Evolutionary conservation across 768 basidiomycete genomes (phyloP).

Genomic region (Mycena polygramma): DNA sequence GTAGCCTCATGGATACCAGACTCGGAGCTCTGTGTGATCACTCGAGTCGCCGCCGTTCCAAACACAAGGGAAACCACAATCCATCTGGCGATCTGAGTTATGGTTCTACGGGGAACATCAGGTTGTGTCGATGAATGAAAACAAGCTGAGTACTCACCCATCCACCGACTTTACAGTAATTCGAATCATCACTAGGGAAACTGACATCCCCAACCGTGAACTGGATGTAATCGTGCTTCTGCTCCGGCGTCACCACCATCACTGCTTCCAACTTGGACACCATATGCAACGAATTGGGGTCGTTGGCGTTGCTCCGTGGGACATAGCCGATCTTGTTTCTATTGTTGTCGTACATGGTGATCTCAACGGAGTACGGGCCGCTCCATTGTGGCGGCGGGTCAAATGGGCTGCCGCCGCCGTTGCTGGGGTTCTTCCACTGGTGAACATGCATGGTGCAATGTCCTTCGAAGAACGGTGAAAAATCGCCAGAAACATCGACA

Average conservation of each 20-base stretch:
- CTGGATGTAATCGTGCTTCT: not conserved
- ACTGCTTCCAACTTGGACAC: conserved; percentile 7
- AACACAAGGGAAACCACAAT: conserved; percentile 2
- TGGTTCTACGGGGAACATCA: not conserved
- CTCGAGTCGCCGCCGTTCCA: conserved; percentile 21
- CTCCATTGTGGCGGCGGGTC: not conserved
- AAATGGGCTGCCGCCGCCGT: conserved; percentile 10
- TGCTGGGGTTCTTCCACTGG: not conserved
- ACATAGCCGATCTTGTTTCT: conserved; percentile 11
- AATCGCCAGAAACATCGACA: conserved; percentile 10
- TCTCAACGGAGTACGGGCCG: conserved; percentile 2
- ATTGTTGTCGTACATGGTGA: conserved; percentile 3
- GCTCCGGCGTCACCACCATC: not conserved
- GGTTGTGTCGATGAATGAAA: not conserved
- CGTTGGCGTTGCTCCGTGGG: not conserved
- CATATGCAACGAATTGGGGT: conserved; percentile 13
- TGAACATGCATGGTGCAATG: conserved; percentile 8
- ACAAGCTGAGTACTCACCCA: not conserved
- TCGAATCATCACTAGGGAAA: not conserved
- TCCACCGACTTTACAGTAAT: conserved; percentile 1
- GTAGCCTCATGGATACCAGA: conserved; percentile 11
- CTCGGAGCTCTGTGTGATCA: not conserved
- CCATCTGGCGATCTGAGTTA: conserved; percentile 9
- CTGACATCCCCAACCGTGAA: not conserved
- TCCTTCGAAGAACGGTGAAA: not conserved